phyloP scores from a whole-genome alignment of 1,284 basidiomycete species.

The Naganishia sp. region DNA sequence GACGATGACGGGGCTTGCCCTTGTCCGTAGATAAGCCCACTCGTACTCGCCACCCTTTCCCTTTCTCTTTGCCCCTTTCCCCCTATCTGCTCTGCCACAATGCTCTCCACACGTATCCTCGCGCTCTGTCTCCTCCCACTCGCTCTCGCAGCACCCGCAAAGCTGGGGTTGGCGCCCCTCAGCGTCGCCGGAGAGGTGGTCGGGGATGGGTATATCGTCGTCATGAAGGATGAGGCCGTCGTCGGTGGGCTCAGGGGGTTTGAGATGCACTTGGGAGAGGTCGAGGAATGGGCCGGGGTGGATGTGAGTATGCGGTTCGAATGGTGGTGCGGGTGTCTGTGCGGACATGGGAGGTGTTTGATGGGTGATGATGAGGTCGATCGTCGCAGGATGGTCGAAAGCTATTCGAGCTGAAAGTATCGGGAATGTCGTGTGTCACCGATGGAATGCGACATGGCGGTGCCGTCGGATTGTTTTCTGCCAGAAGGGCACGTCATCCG shows the following conservation, averaged over 20 bases:
- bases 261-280: conserved; percentile 64
- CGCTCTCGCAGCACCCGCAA: conserved; percentile 44
- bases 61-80: background rate
- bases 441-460: no score
- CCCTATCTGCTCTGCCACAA: background rate
- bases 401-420: no score
- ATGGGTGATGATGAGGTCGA: no score
- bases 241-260: conserved; percentile 55
- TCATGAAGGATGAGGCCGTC: conserved; percentile 72
- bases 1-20: conserved; percentile 3
- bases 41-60: background rate
- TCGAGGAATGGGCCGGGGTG: conserved; percentile 41
- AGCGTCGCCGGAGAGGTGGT: conserved; percentile 62
- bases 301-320: conserved; percentile 57
- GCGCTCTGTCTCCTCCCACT: conserved; percentile 42
- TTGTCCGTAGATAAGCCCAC: background rate
- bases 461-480: no score
- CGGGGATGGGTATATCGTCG: conserved; percentile 86
- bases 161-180: conserved; percentile 43
- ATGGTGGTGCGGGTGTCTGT: no score
- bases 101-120: conserved; percentile 23
- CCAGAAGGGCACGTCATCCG: no score
- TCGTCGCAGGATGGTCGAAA: no score
- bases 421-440: no score
- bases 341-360: no score